phyloP scores from a whole-genome alignment of 305 asterid species.

The Solanum hybrid region DNA sequence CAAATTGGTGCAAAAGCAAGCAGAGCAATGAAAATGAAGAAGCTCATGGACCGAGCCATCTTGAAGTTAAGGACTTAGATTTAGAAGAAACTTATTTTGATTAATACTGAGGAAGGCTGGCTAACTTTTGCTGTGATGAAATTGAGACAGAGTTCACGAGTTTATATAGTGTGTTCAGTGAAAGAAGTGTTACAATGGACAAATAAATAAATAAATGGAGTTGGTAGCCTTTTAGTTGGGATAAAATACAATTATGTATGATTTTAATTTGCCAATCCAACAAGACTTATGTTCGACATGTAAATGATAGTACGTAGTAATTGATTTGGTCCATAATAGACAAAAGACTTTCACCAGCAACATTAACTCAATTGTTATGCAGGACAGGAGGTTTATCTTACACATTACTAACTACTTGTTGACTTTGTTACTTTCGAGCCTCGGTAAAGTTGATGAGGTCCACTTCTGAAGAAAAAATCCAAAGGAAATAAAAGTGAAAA shows the following conservation, averaged over 20 bases:
- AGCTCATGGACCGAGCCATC: conserved; percentile 34
- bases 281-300: neutral
- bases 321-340: neutral
- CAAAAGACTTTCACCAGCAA: neutral
- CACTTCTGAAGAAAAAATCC: too few relatives aligned
- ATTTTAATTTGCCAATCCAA: neutral
- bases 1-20: conserved; percentile 50
- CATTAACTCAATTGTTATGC: neutral
- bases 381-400: neutral
- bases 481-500: neutral
- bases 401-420: neutral
- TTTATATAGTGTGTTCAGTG: neutral
- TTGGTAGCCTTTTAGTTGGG: conserved; percentile 1
- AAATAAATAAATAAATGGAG: neutral
- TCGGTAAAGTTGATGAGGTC: neutral
- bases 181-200: neutral
- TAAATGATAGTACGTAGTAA: neutral
- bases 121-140: neutral
- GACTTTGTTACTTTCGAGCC: neutral
- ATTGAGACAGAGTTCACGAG: neutral
- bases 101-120: neutral
- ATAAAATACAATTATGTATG: neutral
- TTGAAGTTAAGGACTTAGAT: neutral
- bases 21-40: conserved; percentile 30
- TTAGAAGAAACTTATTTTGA: neutral